A percentile compares a stretch with the other conserved stretches of the same genome.
Evolutionary conservation across 2,329 filamentous ascomycete genomes (phyloP).

Genomic region (Exophiala phaeomuriformis): DNA sequence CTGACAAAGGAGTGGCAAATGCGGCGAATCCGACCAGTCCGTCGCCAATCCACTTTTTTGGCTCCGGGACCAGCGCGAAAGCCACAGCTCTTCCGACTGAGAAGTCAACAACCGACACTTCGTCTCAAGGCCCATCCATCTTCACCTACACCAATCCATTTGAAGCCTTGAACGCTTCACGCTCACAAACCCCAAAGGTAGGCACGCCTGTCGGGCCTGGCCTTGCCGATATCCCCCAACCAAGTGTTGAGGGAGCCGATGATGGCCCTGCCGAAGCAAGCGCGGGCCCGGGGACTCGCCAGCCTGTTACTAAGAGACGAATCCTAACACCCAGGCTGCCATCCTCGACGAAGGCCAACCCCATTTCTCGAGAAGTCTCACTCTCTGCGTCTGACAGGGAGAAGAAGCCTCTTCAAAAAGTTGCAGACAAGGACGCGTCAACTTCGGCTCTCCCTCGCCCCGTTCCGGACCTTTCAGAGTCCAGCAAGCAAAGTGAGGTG

Average conservation of each 20-base stretch:
- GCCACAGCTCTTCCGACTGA: constrained; percentile 35
- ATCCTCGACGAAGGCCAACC: constrained; percentile 3
- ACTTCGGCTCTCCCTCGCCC: neutral
- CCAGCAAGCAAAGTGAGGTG: neutral
- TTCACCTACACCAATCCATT: constrained; percentile 70
- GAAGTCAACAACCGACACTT: constrained; percentile 31
- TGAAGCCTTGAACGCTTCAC: constrained; percentile 60
- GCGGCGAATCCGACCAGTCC: constrained; percentile 7
- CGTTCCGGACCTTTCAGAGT: neutral
- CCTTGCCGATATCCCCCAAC: constrained; percentile 30
- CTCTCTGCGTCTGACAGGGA: constrained; percentile 6
- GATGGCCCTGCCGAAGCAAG: constrained; percentile 3
- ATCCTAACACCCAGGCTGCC: constrained; percentile 17
- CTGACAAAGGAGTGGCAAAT: constrained; percentile 2
- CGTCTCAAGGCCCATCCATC: constrained; percentile 40
- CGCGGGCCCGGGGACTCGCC: constrained; percentile 5
- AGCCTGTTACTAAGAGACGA: constrained; percentile 13
- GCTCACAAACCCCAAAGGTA: constrained; percentile 44
- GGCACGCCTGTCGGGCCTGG: constrained; percentile 21
- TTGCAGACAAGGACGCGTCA: neutral
- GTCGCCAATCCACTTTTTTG: constrained; percentile 32
- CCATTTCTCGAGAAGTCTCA: constrained; percentile 18
- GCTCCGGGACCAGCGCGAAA: constrained; percentile 26
- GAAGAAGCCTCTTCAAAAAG: constrained; percentile 2
- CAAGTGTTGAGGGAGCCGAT: constrained; percentile 12